These are phyloP conservation scores for Nicotiana tomentosiformis DNA, from an alignment of 257 asterid species.

Conservation along the genomic window DNA sequence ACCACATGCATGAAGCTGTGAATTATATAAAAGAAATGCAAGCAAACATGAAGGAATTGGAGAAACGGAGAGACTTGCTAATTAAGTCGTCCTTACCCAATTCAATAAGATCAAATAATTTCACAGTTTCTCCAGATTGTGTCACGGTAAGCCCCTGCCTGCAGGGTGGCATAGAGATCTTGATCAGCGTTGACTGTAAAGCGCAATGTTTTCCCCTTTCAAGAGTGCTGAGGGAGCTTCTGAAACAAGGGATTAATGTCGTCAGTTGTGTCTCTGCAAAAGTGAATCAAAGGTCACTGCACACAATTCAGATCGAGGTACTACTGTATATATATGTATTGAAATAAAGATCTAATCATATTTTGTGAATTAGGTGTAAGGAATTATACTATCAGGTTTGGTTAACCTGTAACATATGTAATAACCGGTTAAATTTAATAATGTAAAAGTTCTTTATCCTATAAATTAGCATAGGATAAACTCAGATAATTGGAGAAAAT, in stretches of 20 bases:
- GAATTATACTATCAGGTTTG: no score
- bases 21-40: conserved; percentile 36
- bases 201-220: conserved; percentile 29
- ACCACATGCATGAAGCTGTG: conserved; percentile 49
- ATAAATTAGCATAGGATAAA: neutral
- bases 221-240: conserved; percentile 22
- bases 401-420: no score
- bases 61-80: conserved; percentile 24
- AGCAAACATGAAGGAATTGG: conserved; percentile 23
- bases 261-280: conserved; percentile 42
- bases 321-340: neutral
- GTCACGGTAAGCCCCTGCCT: conserved; percentile 23
- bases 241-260: conserved; percentile 25
- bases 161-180: conserved; percentile 36
- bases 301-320: conserved; percentile 50
- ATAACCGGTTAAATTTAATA: neutral
- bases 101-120: neutral
- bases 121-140: neutral
- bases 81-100: neutral
- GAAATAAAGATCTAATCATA: no score
- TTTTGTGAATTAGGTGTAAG: no score
- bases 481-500: neutral
- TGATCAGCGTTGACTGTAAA: conserved; percentile 17
- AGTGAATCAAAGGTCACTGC: conserved; percentile 22
- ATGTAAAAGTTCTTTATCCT: no score